Base-by-base conservation (phyloP, 2,329 filamentous ascomycete species). In the Neopestalotiopsis sp. region DNA sequence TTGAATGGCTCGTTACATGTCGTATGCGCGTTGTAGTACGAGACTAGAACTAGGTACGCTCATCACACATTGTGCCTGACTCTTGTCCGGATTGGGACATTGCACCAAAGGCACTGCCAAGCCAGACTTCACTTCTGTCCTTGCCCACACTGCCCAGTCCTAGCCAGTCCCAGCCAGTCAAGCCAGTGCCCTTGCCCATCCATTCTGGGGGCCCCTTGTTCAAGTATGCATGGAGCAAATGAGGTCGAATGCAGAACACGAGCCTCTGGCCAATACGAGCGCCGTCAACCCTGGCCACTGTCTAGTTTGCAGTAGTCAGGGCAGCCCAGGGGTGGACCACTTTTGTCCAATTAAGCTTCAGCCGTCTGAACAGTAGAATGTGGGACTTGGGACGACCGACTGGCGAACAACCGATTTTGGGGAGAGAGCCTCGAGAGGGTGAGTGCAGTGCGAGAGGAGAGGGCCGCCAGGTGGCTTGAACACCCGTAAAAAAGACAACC, bases 321-420 rank as follows among this genome's bases (percentile, higher is more conserved):
- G 24, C 24, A 28, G 24, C 24, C 34, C 59, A 62, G 59, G 59
- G 59, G 59, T 20, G n/a, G 32, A 53, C 45, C 45, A 17, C 17
- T 17, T 30, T 34, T 38, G 30, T 62, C 59, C 59, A 62, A 62
- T 62, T 62, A 62, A 62, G 30, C 59, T 62, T 62, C 59, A 62
- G 59, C 59, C 59, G 59, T 62, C 34, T 34, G 59, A 34, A 34
- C 59, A 62, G 30, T 4, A 40, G 32, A 38, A 30, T 40, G 30
- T 49, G 42, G 42, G 14, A 13, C 42, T 49, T 5, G 42, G 14
- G 42, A 49, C 24, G 24, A 28, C 24, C 24, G 24, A 28, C 24
- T 28, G 24, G 24, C 24, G 24, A 28, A 28, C 24, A 28, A 28
- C 24, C 24, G 24, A 28, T 28, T 28, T 3, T 28, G 24, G 24